phyloP scores from a whole-genome alignment of 345 rosid species.

The Syzygium aromaticum region DNA sequence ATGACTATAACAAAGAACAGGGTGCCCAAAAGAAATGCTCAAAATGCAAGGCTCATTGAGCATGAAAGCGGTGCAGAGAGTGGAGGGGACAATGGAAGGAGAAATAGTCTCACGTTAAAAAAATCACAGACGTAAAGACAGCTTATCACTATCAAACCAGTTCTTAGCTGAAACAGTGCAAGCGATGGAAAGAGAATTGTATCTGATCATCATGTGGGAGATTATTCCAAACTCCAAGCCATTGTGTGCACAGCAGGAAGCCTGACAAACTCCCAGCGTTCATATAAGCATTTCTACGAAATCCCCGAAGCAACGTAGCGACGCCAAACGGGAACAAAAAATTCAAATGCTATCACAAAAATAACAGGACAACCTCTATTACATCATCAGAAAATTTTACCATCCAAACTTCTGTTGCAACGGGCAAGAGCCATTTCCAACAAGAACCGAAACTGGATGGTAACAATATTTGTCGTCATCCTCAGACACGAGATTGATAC shows the following conservation, averaged over 20 bases:
- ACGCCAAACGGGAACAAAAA: neutral
- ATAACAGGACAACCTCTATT: neutral
- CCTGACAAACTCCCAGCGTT: constrained; percentile 24
- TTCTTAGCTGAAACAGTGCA: neutral
- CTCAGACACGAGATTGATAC: constrained; percentile 24
- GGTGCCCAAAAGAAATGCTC: neutral
- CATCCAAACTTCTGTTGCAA: constrained; percentile 13
- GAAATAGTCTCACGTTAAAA: neutral
- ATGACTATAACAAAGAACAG: neutral
- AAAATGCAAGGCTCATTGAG: neutral
- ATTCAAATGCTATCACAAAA: neutral
- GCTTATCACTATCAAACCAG: neutral
- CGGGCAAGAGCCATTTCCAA: neutral
- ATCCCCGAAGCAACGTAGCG: neutral
- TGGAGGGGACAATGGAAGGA: neutral
- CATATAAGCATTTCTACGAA: constrained; percentile 4
- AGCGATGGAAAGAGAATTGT: neutral
- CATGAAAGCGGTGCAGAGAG: neutral
- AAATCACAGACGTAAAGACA: neutral
- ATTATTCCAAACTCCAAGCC: constrained; percentile 36
- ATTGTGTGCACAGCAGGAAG: constrained; percentile 16
- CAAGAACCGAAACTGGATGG: constrained; percentile 2
- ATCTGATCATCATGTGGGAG: constrained; percentile 8
- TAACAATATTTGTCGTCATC: constrained; percentile 12
- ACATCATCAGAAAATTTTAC: constrained; percentile 2